phyloP scores from a whole-genome alignment of 805 yeast species.

The Lipomyces lipofer region DNA sequence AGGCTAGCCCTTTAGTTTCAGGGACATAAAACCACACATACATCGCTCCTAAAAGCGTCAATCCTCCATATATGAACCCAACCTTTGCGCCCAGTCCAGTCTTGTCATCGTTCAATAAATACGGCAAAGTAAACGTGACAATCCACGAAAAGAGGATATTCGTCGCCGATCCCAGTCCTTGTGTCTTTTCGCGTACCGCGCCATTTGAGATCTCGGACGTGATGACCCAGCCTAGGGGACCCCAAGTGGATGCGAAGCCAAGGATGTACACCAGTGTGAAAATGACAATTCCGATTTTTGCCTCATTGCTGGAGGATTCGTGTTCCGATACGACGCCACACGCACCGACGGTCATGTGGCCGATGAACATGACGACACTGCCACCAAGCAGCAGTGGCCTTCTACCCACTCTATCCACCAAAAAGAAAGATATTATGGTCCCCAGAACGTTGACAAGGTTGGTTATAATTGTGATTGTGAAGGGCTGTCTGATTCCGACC shows the following conservation, averaged over 20 bases:
- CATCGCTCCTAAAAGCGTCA: not conserved
- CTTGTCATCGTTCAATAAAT: not conserved
- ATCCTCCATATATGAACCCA: slow-evolving; percentile 1
- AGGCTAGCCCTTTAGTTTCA: slow-evolving; percentile 66
- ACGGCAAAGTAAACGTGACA: slow-evolving; percentile 1
- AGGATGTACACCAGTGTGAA: not conserved
- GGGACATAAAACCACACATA: slow-evolving; percentile 53
- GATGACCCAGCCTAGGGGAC: not conserved
- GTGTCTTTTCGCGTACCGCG: not conserved
- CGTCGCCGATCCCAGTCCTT: not conserved
- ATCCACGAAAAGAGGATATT: not conserved
- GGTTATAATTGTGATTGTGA: not conserved
- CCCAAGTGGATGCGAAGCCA: not conserved
- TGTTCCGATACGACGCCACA: not conserved
- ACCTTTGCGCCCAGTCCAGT: not conserved
- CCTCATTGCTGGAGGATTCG: not conserved
- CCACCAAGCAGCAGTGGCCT: slow-evolving; percentile 45
- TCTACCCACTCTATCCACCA: slow-evolving; percentile 63
- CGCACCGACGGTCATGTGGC: not conserved
- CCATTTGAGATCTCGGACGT: not conserved
- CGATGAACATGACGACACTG: slow-evolving; percentile 21
- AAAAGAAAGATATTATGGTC: slow-evolving; percentile 62
- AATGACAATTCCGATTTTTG: not conserved
- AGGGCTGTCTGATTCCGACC: not conserved
- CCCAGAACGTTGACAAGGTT: slow-evolving; percentile 49